phyloP scores from a whole-genome alignment of 2,329 filamentous ascomycete species.

The Teratosphaeria destructans region DNA sequence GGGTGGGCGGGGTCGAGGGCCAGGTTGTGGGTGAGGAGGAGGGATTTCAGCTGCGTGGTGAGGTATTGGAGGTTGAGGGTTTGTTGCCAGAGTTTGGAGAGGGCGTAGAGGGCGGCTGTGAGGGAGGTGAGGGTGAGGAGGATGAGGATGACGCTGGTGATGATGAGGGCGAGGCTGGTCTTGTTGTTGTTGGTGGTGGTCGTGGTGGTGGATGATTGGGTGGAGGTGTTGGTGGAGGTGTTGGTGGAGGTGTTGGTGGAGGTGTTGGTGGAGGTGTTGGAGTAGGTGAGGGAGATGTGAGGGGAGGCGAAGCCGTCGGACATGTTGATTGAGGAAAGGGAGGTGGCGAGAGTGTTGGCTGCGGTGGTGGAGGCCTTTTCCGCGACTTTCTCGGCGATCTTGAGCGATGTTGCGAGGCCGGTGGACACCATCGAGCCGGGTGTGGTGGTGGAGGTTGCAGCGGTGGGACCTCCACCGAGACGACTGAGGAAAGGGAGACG shows the following conservation, averaged over 20 bases:
- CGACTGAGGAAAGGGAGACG: background rate
- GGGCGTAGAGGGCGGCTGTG: background rate
- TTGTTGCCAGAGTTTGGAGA: constrained; percentile 1
- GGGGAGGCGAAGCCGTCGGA: background rate
- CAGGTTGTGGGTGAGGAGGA: background rate
- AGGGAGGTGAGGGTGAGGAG: background rate
- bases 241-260: background rate
- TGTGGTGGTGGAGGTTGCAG: background rate
- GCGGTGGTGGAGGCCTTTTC: background rate
- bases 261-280: background rate
- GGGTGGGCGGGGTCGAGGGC: background rate
- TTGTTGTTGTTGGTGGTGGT: background rate
- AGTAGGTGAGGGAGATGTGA: background rate
- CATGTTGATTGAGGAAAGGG: background rate
- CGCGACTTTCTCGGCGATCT: background rate
- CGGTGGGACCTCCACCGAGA: background rate
- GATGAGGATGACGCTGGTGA: background rate
- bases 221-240: too few relatives aligned
- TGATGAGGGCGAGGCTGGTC: background rate
- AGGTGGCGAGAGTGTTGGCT: background rate
- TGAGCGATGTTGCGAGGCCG: background rate
- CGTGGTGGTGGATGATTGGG: background rate
- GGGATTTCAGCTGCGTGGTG: background rate
- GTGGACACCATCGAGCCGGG: background rate
- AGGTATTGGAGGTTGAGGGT: constrained; percentile 2